Percentiles rank a stretch among this genome's conserved stretches.
Conservation (phyloP, 2,329 filamentous ascomycete genomes). For the Ceratocystis colombiana region DNA sequence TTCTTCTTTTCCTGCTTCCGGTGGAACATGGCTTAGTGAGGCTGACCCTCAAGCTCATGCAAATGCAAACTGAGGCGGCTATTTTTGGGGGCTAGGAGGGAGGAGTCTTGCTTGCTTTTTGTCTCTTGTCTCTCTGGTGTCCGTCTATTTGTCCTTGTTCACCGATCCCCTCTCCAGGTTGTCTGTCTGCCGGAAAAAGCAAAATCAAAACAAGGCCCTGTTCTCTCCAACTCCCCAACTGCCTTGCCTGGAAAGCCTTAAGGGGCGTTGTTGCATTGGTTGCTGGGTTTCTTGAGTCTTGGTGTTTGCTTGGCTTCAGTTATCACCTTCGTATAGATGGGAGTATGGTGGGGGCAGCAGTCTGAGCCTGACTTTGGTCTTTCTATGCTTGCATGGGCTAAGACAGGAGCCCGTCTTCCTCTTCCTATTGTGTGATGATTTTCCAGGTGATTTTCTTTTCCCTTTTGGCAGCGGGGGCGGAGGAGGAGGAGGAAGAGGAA, state of each 20-base stretch:
- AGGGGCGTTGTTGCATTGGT: not conserved
- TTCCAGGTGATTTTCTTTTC: not conserved
- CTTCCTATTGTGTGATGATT: not conserved
- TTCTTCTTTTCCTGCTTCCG: not conserved
- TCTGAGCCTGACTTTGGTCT: not conserved
- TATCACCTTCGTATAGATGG: not conserved
- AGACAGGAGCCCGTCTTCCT: not conserved
- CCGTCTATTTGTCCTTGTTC: too few relatives aligned
- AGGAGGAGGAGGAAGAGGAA: not conserved
- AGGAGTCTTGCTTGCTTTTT: too few relatives aligned
- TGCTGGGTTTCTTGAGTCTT: conserved; percentile 6
- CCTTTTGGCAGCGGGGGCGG: not conserved
- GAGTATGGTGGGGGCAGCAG: not conserved
- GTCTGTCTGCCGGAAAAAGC: too few relatives aligned
- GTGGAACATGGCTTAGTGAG: too few relatives aligned
- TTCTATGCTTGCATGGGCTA: not conserved
- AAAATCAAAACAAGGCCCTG: too few relatives aligned
- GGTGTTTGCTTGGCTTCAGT: not conserved
- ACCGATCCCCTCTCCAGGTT: too few relatives aligned
- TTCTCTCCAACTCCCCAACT: too few relatives aligned
- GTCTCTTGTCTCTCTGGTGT: too few relatives aligned
- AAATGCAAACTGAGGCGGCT: too few relatives aligned
- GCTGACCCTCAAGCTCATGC: too few relatives aligned
- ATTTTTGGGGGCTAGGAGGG: too few relatives aligned
- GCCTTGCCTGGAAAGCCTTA: not conserved